These are phyloP conservation scores for Populus deltoides DNA, from an alignment of 345 rosid species.

Conservation along the genomic window DNA sequence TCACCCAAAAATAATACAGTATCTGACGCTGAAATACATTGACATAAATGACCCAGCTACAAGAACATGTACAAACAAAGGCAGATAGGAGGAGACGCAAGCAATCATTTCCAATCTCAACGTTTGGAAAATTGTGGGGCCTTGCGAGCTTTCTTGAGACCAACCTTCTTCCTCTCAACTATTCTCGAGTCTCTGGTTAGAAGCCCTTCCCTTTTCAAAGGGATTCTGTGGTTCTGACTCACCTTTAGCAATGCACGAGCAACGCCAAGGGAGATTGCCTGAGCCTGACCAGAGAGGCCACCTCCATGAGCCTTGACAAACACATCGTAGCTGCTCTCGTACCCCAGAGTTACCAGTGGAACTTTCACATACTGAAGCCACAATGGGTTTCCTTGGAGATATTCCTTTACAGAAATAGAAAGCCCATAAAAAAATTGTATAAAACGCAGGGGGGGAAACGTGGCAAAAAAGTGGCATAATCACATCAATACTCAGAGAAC, in stretches of 20 bases:
- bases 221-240: constrained; percentile 62
- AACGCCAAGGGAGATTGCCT: constrained; percentile 82
- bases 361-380: constrained; percentile 87
- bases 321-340: constrained; percentile 77
- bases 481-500: neutral
- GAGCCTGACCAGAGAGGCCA: constrained; percentile 95
- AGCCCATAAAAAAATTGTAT: neutral
- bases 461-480: neutral
- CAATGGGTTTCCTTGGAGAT: constrained; percentile 92
- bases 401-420: constrained; percentile 52
- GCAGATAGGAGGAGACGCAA: neutral
- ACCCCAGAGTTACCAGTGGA: constrained; percentile 75
- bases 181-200: constrained; percentile 84
- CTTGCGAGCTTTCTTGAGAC: constrained; percentile 95
- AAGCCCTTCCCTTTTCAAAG: constrained; percentile 77
- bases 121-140: constrained; percentile 92
- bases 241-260: constrained; percentile 90
- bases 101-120: constrained; percentile 29
- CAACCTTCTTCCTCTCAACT: constrained; percentile 91
- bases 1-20: neutral
- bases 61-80: neutral
- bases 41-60: neutral
- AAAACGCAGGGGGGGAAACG: neutral
- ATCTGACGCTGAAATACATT: neutral
- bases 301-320: constrained; percentile 96